A percentile compares a stretch with the other conserved stretches of the same genome.
phyloP scores from a whole-genome alignment of 345 rosid species.

The Geranium brycei region DNA sequence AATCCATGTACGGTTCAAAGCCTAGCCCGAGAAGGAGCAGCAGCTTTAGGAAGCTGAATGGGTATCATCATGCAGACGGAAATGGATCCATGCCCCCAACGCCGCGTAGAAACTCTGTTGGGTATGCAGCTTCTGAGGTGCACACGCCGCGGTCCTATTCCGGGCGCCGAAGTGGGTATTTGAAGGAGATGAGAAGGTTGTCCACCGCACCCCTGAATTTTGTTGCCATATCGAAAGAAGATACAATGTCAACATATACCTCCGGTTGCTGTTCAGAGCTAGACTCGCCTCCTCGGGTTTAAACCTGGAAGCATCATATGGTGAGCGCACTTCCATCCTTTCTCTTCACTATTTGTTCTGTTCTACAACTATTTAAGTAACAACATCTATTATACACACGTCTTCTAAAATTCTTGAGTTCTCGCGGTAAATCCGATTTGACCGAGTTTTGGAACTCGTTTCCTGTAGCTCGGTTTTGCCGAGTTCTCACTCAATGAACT shows the following conservation, averaged over 20 bases:
- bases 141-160: conserved; percentile 87
- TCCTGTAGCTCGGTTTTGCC: too few relatives aligned
- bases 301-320: neutral
- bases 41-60: conserved; percentile 75
- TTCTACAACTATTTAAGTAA: too few relatives aligned
- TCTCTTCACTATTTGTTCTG: too few relatives aligned
- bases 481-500: too few relatives aligned
- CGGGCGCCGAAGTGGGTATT: conserved; percentile 79
- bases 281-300: conserved; percentile 59
- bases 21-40: conserved; percentile 82
- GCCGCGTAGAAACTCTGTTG: conserved; percentile 67
- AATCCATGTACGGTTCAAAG: conserved; percentile 77
- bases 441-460: too few relatives aligned
- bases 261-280: conserved; percentile 74
- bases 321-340: neutral
- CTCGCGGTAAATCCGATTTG: too few relatives aligned
- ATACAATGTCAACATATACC: conserved; percentile 68
- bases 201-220: conserved; percentile 72
- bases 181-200: conserved; percentile 73
- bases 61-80: conserved; percentile 56
- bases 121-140: conserved; percentile 65
- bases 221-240: conserved; percentile 80
- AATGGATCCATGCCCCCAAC: conserved; percentile 86
- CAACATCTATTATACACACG: too few relatives aligned
- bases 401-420: too few relatives aligned